phyloP scores from a whole-genome alignment of 2,329 filamentous ascomycete genomes.

The Colletotrichum cordylinicola region DNA sequence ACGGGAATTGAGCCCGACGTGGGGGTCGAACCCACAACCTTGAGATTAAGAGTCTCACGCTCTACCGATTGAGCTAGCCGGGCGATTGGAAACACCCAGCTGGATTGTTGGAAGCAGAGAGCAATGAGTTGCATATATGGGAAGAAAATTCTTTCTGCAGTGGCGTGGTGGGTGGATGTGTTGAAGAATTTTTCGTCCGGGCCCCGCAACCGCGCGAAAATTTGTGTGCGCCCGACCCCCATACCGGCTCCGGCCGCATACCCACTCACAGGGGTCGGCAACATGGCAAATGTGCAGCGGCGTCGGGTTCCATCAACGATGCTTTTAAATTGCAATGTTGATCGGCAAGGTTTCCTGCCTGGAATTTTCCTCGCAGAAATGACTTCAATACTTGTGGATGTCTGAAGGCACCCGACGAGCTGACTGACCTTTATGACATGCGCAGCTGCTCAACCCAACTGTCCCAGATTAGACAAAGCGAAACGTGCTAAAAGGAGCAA shows the following conservation, averaged over 20 bases:
- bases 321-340: accelerated
- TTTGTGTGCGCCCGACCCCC: not conserved
- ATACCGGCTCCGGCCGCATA: not conserved
- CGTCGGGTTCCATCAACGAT: not conserved
- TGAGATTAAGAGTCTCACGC: conserved; percentile 75
- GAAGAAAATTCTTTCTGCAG: not conserved
- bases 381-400: not conserved
- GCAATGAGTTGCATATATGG: not conserved
- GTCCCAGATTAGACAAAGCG: too few relatives aligned
- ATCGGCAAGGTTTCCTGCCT: not conserved
- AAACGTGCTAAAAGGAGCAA: too few relatives aligned
- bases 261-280: not conserved
- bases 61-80: conserved; percentile 76
- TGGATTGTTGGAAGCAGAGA: not conserved
- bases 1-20: conserved; percentile 24
- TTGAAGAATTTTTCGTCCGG: not conserved
- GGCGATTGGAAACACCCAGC: conserved; percentile 33
- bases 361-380: not conserved
- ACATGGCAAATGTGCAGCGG: not conserved
- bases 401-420: not conserved
- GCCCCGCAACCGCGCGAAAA: not conserved
- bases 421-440: not conserved
- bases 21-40: conserved; percentile 59
- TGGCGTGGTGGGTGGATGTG: not conserved
- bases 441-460: not conserved